phyloP scores from a whole-genome alignment of 2,329 filamentous ascomycete species.

The Xylariaceae sp. region DNA sequence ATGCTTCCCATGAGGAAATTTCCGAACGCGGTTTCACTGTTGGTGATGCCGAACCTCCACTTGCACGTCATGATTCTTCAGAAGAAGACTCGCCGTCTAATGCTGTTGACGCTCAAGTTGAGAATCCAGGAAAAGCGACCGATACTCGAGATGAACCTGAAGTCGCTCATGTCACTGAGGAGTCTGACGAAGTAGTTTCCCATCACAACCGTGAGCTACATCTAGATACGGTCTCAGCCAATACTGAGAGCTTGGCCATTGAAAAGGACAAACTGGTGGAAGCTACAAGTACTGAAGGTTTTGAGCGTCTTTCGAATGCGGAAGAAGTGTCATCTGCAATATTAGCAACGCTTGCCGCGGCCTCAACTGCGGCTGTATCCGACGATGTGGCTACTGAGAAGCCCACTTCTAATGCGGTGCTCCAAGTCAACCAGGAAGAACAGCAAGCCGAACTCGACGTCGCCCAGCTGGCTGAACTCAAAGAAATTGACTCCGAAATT shows the following conservation, averaged over 20 bases:
- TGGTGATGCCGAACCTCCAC: neutral
- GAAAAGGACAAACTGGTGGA: neutral
- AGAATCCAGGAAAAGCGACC: neutral
- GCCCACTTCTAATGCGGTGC: neutral
- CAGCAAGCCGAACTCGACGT: neutral
- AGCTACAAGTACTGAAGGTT: neutral
- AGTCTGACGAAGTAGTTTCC: neutral
- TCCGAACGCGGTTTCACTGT: neutral
- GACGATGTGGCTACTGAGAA: neutral
- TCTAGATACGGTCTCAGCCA: neutral
- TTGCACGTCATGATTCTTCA: too few relatives aligned
- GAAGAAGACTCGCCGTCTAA: neutral
- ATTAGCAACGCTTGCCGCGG: neutral
- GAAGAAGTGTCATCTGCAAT: neutral
- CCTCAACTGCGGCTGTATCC: neutral
- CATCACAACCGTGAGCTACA: neutral
- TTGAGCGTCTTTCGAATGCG: too few relatives aligned
- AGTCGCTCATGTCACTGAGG: conserved; percentile 1
- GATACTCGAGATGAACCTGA: neutral
- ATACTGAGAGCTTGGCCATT: conserved; percentile 1
- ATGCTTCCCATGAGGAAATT: conserved; percentile 3
- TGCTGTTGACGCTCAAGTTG: neutral
- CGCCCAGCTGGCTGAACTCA: conserved; percentile 5
- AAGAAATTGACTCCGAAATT: conserved; percentile 15
- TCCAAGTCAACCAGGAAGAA: neutral